Base-by-base conservation (phyloP, 352 stramenopile genomes). In the Phytophthora aleatoria region DNA sequence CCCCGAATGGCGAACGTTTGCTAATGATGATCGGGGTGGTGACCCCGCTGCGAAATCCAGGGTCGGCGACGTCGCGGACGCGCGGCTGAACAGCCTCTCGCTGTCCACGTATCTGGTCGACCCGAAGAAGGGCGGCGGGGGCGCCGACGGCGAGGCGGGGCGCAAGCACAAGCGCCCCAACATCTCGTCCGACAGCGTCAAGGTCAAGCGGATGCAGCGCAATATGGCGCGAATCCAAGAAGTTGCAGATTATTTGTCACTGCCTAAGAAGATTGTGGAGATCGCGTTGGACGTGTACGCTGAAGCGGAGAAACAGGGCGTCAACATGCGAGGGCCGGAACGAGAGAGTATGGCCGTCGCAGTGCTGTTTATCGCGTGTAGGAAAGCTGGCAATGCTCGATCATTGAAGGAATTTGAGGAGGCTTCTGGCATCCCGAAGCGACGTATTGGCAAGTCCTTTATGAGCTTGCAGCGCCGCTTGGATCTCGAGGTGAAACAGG, bases 1-100 rank as follows among this genome's bases (percentile, higher is more conserved):
- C 56, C 81, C 85, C 67, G 85, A 94, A 78, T 94, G 85, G 85
- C 77, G 81, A 64, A 94, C 76, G 52, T 94, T 91, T 91, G 82
- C 82, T 83, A 92, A 94, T 73, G 85, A 94, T 81, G 85, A 94
- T 64, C 84, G 84, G 67, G 81, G 83, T 69, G 85, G 82, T 72
- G 82, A 91, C 65, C 69, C 77, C 63, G 80, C 72, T 86, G 81
- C 75, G 42, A 91, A 91, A 89, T 91, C 80, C 74, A 86, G 85
- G 64, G 83, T 94, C 60, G 85, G 85, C 57, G 82, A 91, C 67
- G 71, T 72, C 44, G 65, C 81, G 26, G 85, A 94, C 64, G 62
- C 67, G 49, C 80, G 85, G 11, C 65, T 94, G 20, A 64, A 91
- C 57, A 75, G 77, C 31, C 47, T 83, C 31, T 87, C 81, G 53